Percentiles rank a stretch among this genome's conserved stretches.
These are phyloP conservation scores for Mrakia gelida DNA, from an alignment of 768 basidiomycete species.

Conservation along the genomic window DNA sequence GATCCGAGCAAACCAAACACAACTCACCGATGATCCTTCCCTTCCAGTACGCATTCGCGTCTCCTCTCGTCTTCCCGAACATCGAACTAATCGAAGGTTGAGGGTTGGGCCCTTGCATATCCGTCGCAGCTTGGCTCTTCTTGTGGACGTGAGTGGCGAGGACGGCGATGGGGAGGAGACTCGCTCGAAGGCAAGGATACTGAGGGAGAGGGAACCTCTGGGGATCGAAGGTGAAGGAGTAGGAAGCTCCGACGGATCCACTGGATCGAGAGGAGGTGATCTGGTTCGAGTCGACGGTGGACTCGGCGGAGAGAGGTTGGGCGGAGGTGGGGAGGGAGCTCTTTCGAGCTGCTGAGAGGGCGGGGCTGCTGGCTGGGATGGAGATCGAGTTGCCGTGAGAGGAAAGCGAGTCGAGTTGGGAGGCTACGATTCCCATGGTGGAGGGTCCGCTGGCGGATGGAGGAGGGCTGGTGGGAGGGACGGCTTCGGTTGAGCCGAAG, in stretches of 20 bases:
- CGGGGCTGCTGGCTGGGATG: background rate
- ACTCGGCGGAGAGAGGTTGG: background rate
- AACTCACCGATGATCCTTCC: conserved; percentile 5
- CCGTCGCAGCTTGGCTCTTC: conserved; percentile 2
- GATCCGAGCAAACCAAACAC: background rate
- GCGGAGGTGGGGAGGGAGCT: background rate
- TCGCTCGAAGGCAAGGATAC: background rate
- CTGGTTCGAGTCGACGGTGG: background rate
- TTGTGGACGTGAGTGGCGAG: conserved; percentile 12
- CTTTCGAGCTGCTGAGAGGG: background rate
- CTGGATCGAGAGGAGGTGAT: background rate
- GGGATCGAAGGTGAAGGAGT: background rate
- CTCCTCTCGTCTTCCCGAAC: conserved; percentile 10
- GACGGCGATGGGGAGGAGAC: conserved; percentile 6
- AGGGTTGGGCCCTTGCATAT: background rate
- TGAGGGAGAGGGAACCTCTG: background rate
- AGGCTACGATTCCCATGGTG: background rate
- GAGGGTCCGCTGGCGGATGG: background rate
- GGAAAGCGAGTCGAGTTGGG: background rate
- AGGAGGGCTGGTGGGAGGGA: background rate
- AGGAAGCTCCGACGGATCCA: background rate
- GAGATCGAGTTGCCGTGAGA: background rate
- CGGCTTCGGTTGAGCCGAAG: background rate
- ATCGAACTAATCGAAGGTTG: background rate
- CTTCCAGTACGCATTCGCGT: background rate